Conservation (phyloP, 192 early-diverging fungal species). For the Chytriomyces confervae region DNA sequence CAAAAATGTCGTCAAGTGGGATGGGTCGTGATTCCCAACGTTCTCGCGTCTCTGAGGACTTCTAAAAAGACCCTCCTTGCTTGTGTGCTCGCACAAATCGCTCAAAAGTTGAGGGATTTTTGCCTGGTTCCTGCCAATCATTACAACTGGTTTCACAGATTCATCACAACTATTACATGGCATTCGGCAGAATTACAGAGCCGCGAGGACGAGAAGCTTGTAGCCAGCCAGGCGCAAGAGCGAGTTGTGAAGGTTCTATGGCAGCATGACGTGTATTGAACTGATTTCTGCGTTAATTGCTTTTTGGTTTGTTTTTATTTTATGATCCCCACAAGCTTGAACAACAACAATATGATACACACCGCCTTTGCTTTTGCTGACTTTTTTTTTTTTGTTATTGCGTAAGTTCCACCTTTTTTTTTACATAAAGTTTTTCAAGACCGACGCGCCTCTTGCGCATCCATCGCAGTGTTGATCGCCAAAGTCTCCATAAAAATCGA, state of each 20-base stretch:
- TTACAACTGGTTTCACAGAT: background rate
- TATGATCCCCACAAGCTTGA: background rate
- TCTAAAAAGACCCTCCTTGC: too few relatives aligned
- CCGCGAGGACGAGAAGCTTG: background rate
- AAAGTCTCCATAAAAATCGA: slow-evolving; percentile 17
- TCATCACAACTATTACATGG: background rate
- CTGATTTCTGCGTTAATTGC: background rate
- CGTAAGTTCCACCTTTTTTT: background rate
- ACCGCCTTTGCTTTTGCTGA: too few relatives aligned
- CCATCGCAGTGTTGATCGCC: background rate
- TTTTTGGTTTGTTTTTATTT: background rate
- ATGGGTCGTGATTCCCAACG: too few relatives aligned
- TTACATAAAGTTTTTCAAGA: background rate
- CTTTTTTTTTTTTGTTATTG: background rate
- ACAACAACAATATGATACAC: background rate
- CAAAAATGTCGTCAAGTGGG: too few relatives aligned
- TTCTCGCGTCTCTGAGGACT: too few relatives aligned
- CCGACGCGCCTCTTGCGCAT: background rate
- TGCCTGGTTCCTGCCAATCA: too few relatives aligned
- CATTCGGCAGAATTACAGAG: background rate
- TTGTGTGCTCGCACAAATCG: too few relatives aligned
- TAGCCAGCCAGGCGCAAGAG: background rate
- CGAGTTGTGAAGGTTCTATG: background rate
- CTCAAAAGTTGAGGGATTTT: too few relatives aligned
- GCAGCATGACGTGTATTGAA: too few relatives aligned